Conservation (phyloP, 768 basidiomycete genomes). For the Lactifluus piperatus region DNA sequence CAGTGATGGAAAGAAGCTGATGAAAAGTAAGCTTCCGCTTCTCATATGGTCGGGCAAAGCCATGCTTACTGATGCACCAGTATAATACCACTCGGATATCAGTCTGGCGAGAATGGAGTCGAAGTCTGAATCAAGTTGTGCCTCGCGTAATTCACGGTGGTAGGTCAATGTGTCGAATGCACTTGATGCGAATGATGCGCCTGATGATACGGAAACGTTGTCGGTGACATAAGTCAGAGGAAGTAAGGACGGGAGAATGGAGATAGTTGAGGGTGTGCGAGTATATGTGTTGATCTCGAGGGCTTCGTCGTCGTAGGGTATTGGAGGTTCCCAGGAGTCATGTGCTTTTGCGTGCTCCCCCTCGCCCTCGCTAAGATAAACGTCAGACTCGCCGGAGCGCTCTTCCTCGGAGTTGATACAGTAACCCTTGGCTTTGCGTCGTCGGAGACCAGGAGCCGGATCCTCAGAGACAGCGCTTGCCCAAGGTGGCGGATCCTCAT, state of each 20-base stretch:
- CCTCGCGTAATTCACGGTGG: conserved; percentile 47
- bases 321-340: conserved; percentile 4
- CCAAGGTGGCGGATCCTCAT: conserved; percentile 5
- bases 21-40: conserved; percentile 30
- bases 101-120: conserved; percentile 42
- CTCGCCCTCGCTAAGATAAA: conserved; percentile 25
- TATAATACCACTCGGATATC: conserved; percentile 37
- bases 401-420: conserved; percentile 15
- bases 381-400: conserved; percentile 33
- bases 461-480: conserved; percentile 6
- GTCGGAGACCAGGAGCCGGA: conserved; percentile 9
- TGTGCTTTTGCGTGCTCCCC: conserved; percentile 20
- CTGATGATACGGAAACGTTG: conserved; percentile 26
- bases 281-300: conserved; percentile 8
- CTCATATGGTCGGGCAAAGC: conserved; percentile 20
- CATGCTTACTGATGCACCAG: neutral
- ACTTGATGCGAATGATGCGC: conserved; percentile 29
- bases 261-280: neutral
- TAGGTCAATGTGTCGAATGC: conserved; percentile 44
- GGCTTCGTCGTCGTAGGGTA: conserved; percentile 15
- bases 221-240: conserved; percentile 26
- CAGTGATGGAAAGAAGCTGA: conserved; percentile 54
- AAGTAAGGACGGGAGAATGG: conserved; percentile 16
- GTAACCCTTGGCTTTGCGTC: conserved; percentile 13
- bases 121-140: conserved; percentile 38